Evolutionary conservation across 2,329 filamentous ascomycete genomes (phyloP).

Genomic region (Capronia americana): DNA sequence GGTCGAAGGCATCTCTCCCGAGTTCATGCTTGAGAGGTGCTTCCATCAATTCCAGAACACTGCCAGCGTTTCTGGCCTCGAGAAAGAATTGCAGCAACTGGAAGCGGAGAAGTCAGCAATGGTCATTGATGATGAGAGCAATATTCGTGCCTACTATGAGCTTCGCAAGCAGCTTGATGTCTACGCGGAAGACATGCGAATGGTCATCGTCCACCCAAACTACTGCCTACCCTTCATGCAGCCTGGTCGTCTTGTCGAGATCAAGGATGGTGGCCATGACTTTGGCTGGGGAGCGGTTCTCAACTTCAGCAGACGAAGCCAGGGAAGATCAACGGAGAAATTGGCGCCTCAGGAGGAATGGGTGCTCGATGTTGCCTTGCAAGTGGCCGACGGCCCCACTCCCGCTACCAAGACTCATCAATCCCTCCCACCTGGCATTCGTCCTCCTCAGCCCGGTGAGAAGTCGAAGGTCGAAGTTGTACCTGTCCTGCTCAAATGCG

Average conservation of each 20-base stretch:
- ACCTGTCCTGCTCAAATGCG: conserved; percentile 82
- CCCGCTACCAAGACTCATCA: conserved; percentile 66
- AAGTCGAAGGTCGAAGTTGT: conserved; percentile 79
- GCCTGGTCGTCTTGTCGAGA: conserved; percentile 82
- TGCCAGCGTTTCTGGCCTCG: conserved; percentile 80
- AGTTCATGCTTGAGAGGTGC: conserved; percentile 98
- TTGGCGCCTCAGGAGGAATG: conserved; percentile 76
- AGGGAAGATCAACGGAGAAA: conserved; percentile 71
- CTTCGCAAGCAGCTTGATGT: conserved; percentile 81
- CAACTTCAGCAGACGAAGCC: conserved; percentile 68
- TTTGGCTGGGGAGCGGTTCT: conserved; percentile 95
- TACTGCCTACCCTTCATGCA: conserved; percentile 86
- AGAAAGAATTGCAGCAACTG: conserved; percentile 80
- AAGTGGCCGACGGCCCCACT: conserved; percentile 60
- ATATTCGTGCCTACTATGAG: conserved; percentile 93
- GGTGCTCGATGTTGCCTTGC: conserved; percentile 81
- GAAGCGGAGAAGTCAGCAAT: conserved; percentile 76
- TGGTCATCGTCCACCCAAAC: conserved; percentile 89
- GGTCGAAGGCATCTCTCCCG: conserved; percentile 98
- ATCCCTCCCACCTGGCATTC: conserved; percentile 69
- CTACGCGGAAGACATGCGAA: conserved; percentile 87
- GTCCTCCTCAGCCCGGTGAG: conserved; percentile 67
- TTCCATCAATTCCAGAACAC: conserved; percentile 99
- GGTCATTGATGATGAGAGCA: conserved; percentile 82
- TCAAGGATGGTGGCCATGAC: conserved; percentile 79